These are phyloP conservation scores for Detonula confervacea DNA, from an alignment of 352 stramenopile genomes.

Conservation along the genomic window DNA sequence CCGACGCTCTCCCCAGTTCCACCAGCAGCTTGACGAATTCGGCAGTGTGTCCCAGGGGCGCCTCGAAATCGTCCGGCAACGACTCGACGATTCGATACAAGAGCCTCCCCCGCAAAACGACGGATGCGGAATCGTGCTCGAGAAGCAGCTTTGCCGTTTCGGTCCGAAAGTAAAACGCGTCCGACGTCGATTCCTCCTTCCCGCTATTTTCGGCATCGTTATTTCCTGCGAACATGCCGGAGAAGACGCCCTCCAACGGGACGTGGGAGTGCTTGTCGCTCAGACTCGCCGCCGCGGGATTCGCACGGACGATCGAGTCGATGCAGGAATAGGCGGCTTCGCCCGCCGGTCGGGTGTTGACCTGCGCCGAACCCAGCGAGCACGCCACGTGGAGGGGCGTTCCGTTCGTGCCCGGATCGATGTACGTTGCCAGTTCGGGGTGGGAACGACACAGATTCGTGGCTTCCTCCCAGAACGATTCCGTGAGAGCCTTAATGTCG, in stretches of 20 bases:
- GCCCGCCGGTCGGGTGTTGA: conserved; percentile 7
- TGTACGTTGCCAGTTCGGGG: conserved; percentile 30
- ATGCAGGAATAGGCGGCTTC: conserved; percentile 21
- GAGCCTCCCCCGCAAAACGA: conserved; percentile 9
- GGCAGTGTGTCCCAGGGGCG: conserved; percentile 55
- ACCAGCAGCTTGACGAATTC: conserved; percentile 59
- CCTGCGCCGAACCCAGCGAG: conserved; percentile 28
- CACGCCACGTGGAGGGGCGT: conserved; percentile 73
- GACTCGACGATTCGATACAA: conserved; percentile 69
- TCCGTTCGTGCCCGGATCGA: conserved; percentile 45
- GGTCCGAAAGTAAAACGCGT: conserved; percentile 28
- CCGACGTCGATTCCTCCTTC: neutral
- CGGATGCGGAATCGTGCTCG: neutral
- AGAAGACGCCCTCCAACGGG: conserved; percentile 33
- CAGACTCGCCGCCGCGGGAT: neutral
- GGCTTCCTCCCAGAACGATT: conserved; percentile 49
- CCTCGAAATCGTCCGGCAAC: conserved; percentile 69
- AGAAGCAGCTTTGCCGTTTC: conserved; percentile 19
- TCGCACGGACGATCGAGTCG: neutral
- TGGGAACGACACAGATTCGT: conserved; percentile 31
- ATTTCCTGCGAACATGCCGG: conserved; percentile 8
- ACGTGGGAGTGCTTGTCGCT: conserved; percentile 31
- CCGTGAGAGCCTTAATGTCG: conserved; percentile 8
- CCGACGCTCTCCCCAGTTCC: conserved; percentile 16
- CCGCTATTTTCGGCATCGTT: neutral